Conservation (phyloP, 2,329 filamentous ascomycete genomes). For the Fusarium stilboides region DNA sequence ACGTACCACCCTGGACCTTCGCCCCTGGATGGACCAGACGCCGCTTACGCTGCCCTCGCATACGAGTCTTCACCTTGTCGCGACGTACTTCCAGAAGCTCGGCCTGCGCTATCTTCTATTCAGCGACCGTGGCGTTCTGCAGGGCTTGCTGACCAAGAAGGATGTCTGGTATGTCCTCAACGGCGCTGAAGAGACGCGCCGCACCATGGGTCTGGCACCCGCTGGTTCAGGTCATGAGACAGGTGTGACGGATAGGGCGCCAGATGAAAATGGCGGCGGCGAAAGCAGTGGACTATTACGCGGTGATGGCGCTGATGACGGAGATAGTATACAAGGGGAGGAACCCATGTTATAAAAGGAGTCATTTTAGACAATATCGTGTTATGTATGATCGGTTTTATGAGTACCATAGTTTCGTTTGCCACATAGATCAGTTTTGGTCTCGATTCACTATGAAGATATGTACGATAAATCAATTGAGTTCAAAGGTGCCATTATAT, state of each 20-base stretch:
- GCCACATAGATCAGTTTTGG: conserved; percentile 13
- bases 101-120: conserved; percentile 93
- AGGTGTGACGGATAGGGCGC: conserved; percentile 53
- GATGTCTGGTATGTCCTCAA: conserved; percentile 96
- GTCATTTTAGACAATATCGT: conserved; percentile 5
- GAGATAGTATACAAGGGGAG: conserved; percentile 49
- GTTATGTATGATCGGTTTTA: conserved; percentile 21
- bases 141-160: conserved; percentile 95
- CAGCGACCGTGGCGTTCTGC: conserved; percentile 83
- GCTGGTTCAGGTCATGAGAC: conserved; percentile 46
- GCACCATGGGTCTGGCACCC: conserved; percentile 53
- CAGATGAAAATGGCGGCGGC: conserved; percentile 54
- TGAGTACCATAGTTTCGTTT: conserved; percentile 10
- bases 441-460: neutral
- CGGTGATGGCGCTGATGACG: conserved; percentile 55
- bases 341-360: conserved; percentile 48
- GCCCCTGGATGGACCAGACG: conserved; percentile 99
- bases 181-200: conserved; percentile 76
- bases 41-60: conserved; percentile 89
- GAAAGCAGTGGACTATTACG: conserved; percentile 63
- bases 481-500: conserved; percentile 3
- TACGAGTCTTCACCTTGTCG: conserved; percentile 84
- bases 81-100: conserved; percentile 94
- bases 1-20: conserved; percentile 83
- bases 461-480: neutral